Evolutionary conservation across 2,329 filamentous ascomycete genomes (phyloP).

Genomic region (Aspergillus glaucus): DNA sequence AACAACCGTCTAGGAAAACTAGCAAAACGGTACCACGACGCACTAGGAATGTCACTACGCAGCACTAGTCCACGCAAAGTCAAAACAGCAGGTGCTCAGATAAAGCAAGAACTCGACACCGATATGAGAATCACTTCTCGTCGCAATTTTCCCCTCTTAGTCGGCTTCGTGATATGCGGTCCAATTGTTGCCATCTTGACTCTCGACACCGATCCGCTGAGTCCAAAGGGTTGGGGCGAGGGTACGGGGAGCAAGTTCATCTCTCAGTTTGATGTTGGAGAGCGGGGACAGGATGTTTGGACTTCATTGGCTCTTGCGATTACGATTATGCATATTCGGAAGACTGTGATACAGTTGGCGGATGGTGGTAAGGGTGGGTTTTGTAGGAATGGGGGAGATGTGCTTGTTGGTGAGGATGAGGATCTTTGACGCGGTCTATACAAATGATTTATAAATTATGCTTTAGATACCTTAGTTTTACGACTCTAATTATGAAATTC

Average conservation of each 20-base stretch:
- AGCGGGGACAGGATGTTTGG: constrained; percentile 54
- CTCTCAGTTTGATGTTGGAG: constrained; percentile 49
- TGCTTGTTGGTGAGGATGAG: constrained; percentile 1
- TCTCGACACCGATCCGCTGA: constrained; percentile 37
- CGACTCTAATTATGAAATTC: neutral
- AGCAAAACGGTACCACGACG: constrained; percentile 37
- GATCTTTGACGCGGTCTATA: constrained; percentile 8
- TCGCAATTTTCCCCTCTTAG: constrained; percentile 42
- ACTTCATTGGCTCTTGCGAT: constrained; percentile 54
- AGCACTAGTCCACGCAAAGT: neutral
- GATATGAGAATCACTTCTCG: constrained; percentile 6
- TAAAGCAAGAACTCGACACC: constrained; percentile 1
- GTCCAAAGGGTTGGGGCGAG: constrained; percentile 10
- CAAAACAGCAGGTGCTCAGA: neutral
- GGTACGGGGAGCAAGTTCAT: constrained; percentile 31
- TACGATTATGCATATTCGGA: constrained; percentile 48
- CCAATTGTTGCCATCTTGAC: constrained; percentile 49
- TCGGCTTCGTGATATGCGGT: constrained; percentile 49
- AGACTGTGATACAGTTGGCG: constrained; percentile 43
- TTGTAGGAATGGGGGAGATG: constrained; percentile 5
- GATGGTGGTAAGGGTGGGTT: constrained; percentile 20
- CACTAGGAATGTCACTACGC: constrained; percentile 6
- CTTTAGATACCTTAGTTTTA: neutral
- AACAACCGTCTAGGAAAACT: constrained; percentile 40
- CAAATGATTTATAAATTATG: neutral